Evolutionary conservation across 352 stramenopile genomes (phyloP).

Genomic region (Thraustochytrium sp.): DNA sequence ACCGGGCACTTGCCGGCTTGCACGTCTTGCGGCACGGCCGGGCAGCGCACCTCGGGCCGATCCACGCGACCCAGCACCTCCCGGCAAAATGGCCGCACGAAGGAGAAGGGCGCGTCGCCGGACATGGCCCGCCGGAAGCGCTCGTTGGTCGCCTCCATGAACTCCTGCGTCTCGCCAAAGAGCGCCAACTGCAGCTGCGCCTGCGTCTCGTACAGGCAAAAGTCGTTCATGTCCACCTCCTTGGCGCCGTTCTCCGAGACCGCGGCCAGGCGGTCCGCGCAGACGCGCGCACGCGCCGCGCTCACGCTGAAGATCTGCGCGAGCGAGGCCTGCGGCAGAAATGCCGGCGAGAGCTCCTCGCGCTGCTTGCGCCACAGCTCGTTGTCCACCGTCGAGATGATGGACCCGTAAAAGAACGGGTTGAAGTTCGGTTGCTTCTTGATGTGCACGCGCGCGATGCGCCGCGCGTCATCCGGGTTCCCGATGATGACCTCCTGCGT

Average conservation of each 20-base stretch:
- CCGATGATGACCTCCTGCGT: constrained; percentile 26
- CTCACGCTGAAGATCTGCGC: constrained; percentile 14
- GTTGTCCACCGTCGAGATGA: constrained; percentile 44
- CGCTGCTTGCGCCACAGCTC: constrained; percentile 28
- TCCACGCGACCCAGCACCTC: background rate
- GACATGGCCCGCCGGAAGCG: constrained; percentile 22
- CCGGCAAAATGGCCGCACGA: constrained; percentile 23
- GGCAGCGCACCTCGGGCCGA: background rate
- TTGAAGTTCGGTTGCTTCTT: constrained; percentile 41
- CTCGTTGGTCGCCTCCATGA: constrained; percentile 43
- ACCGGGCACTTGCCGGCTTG: background rate
- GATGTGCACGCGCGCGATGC: constrained; percentile 8
- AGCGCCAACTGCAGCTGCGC: constrained; percentile 43
- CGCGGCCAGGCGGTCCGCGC: background rate
- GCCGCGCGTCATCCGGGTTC: constrained; percentile 30
- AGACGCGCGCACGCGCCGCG: background rate
- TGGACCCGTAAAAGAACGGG: background rate
- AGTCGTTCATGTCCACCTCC: constrained; percentile 39
- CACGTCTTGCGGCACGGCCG: background rate
- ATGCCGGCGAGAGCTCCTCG: constrained; percentile 12
- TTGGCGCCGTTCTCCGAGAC: background rate
- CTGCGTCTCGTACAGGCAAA: constrained; percentile 34
- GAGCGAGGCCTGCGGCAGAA: constrained; percentile 21
- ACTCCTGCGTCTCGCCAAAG: constrained; percentile 31
- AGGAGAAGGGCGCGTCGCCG: background rate